Base-by-base conservation (phyloP, 257 asterid genomes). In the Nicotiana tabacum region DNA sequence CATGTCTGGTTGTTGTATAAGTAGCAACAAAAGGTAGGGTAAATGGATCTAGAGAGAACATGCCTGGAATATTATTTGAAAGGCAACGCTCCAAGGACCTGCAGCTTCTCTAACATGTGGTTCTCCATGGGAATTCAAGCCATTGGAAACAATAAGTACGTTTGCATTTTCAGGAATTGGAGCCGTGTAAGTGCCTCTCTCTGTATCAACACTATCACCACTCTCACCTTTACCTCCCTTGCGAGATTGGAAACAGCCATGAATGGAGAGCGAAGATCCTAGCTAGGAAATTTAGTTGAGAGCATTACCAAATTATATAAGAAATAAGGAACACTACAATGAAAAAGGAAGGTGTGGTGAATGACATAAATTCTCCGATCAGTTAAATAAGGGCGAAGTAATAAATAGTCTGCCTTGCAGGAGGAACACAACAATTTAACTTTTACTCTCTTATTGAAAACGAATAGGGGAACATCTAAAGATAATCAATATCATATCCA, bases 11-110 rank as follows among this genome's bases (percentile, higher is more conserved):
- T 72, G 79, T 72, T 72, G 78, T 70, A 70, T n/a, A 43, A 21
- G 33, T 72, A 46, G 39, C 61, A 4, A 72, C 13, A 21, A 24
- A 32, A 46, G 12, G 60, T 21, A 13, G 46, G 39, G 21, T 66
- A 66, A 15, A 65, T 65, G n/a, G 21, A 30, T 30, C 43, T 29
- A 65, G 61, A 80, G 55, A 61, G 77, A 32, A 88, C 85, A 82
- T 85, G 87, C 99, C 94, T 93, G 98, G 78, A 91, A 96, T 78
- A 94, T 48, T 77, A 92, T 91, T 83, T 94, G 99, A 81, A 93
- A 83, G 56, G 90, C 77, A 56, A 89, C 88, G 68, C 87, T 95
- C 93, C 89, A 88, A 62, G 35, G 43, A 17, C 92, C 90, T 60
- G 97, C 97, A 85, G 80, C 84, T 88, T 83, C 85, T 69, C 66